A percentile compares a stretch with the other conserved stretches of the same genome.
These are phyloP conservation scores for Agaricus bisporus DNA, from an alignment of 768 basidiomycete genomes.

Conservation along the genomic window DNA sequence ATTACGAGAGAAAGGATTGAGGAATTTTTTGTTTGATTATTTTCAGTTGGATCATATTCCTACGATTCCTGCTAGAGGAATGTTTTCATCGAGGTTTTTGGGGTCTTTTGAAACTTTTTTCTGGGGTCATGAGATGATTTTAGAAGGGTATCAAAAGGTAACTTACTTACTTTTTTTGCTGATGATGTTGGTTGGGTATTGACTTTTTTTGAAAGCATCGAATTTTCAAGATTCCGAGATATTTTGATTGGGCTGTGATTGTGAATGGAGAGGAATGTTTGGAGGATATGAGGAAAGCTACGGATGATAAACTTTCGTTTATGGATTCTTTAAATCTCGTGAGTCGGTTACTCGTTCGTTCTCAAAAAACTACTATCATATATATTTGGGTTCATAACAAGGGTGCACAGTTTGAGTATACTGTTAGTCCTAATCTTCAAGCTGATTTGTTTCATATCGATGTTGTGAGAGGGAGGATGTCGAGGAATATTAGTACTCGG, in stretches of 20 bases:
- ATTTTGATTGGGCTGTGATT: constrained; percentile 20
- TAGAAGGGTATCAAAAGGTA: constrained; percentile 11
- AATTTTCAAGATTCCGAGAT: constrained; percentile 17
- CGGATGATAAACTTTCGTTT: constrained; percentile 26
- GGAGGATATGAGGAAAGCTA: constrained; percentile 41
- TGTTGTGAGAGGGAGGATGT: constrained; percentile 28
- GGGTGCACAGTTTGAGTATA: constrained; percentile 27
- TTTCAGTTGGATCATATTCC: background rate
- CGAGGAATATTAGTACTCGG: constrained; percentile 25
- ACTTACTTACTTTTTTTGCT: too few relatives aligned
- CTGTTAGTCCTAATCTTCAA: constrained; percentile 24
- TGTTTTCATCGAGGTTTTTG: background rate
- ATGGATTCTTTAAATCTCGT: constrained; percentile 22
- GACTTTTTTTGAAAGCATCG: too few relatives aligned
- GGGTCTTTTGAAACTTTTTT: background rate
- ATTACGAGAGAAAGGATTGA: too few relatives aligned
- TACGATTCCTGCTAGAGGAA: background rate
- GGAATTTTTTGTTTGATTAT: too few relatives aligned
- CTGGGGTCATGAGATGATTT: background rate
- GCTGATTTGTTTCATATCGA: constrained; percentile 31
- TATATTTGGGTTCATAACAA: too few relatives aligned
- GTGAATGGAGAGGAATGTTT: constrained; percentile 34
- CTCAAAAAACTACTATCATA: too few relatives aligned
- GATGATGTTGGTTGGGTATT: too few relatives aligned
- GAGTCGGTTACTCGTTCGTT: background rate